These are phyloP conservation scores for Arachis stenosperma DNA, from an alignment of 306 rosid genomes.

Conservation along the genomic window DNA sequence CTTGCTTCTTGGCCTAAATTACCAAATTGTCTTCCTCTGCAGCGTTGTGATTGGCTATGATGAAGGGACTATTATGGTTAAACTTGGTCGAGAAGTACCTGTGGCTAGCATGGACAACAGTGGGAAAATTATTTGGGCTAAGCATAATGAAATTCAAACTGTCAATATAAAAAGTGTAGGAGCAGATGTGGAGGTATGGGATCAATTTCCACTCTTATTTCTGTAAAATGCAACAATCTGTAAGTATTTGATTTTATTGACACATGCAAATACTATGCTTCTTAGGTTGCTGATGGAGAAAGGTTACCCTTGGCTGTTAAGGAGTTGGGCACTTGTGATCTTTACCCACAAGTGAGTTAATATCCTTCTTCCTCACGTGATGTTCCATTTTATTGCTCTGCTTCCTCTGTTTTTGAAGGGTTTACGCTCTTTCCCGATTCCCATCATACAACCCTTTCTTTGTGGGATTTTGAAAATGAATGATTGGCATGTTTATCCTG, in stretches of 20 bases:
- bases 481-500: slow-evolving; percentile 4
- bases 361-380: slow-evolving; percentile 33
- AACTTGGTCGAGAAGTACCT: slow-evolving; percentile 99
- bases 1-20: slow-evolving; percentile 17
- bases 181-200: slow-evolving; percentile 85
- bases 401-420: slow-evolving; percentile 15
- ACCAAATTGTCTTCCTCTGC: slow-evolving; percentile 26
- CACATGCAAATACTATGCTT: slow-evolving; percentile 40
- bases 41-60: slow-evolving; percentile 98
- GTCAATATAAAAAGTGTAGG: slow-evolving; percentile 94
- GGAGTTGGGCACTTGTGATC: slow-evolving; percentile 99
- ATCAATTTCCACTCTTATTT: slow-evolving; percentile 31
- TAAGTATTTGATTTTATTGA: slow-evolving; percentile 24
- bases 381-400: slow-evolving; percentile 27
- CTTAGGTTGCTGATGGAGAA: slow-evolving; percentile 94
- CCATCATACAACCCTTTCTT: slow-evolving; percentile 9
- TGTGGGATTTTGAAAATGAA: slow-evolving; percentile 25
- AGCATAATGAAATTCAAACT: slow-evolving; percentile 96
- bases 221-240: slow-evolving; percentile 23
- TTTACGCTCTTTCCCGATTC: slow-evolving; percentile 29
- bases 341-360: slow-evolving; percentile 88
- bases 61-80: slow-evolving; percentile 97
- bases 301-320: slow-evolving; percentile 95
- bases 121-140: slow-evolving; percentile 98
- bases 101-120: slow-evolving; percentile 98